Percentiles rank a stretch among this genome's conserved stretches.
These are phyloP conservation scores for Phyllostachys edulis DNA, from an alignment of 176 grass and related monocot species.

Conservation along the genomic window DNA sequence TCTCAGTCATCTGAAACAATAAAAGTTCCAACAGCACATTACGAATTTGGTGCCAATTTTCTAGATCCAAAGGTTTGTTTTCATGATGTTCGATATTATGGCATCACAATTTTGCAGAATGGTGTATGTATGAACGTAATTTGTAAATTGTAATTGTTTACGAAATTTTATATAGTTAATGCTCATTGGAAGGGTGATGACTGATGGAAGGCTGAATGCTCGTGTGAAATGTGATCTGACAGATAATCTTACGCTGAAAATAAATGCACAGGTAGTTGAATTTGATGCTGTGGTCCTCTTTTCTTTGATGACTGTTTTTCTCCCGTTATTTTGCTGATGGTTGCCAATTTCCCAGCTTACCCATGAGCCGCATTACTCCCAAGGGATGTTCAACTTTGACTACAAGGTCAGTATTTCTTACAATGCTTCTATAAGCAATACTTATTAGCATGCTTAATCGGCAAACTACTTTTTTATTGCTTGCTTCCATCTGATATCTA, in stretches of 20 bases:
- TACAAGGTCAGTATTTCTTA: constrained; percentile 69
- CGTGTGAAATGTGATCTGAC: constrained; percentile 96
- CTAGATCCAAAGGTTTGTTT: constrained; percentile 88
- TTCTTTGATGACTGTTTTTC: background rate
- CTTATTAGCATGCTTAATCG: background rate
- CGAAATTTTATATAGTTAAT: constrained; percentile 61
- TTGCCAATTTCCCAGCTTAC: constrained; percentile 68
- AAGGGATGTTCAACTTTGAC: constrained; percentile 99
- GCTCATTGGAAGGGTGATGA: constrained; percentile 91
- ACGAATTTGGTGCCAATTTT: constrained; percentile 98
- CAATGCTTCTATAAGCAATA: background rate
- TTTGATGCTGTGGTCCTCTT: background rate
- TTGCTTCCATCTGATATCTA: background rate
- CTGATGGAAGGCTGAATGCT: constrained; percentile 95
- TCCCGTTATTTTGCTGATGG: constrained; percentile 2
- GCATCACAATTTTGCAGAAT: background rate
- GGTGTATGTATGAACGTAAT: constrained; percentile 22
- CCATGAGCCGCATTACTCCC: constrained; percentile 90
- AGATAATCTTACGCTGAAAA: constrained; percentile 77
- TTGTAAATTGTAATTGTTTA: constrained; percentile 25
- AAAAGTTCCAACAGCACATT: constrained; percentile 91
- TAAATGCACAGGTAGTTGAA: constrained; percentile 86
- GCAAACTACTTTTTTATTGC: constrained; percentile 6
- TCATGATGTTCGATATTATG: background rate
- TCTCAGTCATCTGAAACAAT: constrained; percentile 72